phyloP scores from a whole-genome alignment of 148 eudicot species.

The Rhododendron williamsianum region DNA sequence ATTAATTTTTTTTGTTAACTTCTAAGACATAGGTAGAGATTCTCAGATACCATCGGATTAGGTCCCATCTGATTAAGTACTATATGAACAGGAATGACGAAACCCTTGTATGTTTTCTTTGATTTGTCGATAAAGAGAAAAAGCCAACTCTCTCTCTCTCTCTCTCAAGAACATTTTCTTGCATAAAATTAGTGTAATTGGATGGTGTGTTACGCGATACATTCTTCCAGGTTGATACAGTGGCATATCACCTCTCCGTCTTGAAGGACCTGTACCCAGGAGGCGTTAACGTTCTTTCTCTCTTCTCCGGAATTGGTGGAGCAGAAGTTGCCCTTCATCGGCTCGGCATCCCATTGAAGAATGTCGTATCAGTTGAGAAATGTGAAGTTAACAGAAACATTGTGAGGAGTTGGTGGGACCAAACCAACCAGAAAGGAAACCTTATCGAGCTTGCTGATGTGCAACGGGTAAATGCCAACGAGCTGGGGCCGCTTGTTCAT shows the following conservation, averaged over 20 bases:
- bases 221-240: slow-evolving; percentile 71
- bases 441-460: slow-evolving; percentile 59
- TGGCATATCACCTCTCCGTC: slow-evolving; percentile 84
- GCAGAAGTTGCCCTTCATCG: slow-evolving; percentile 90
- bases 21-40: background rate
- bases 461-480: slow-evolving; percentile 33
- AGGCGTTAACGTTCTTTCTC: slow-evolving; percentile 68
- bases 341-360: slow-evolving; percentile 58
- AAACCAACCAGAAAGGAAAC: slow-evolving; percentile 68
- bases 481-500: slow-evolving; percentile 36
- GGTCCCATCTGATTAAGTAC: background rate
- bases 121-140: background rate
- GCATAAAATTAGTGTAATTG: background rate
- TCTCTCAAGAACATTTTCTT: background rate
- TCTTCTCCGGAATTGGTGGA: slow-evolving; percentile 91
- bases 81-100: background rate
- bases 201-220: background rate
- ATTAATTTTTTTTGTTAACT: background rate
- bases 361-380: slow-evolving; percentile 69
- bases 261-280: slow-evolving; percentile 54
- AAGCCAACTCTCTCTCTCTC: background rate
- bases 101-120: background rate
- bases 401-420: slow-evolving; percentile 84
- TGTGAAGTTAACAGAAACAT: slow-evolving; percentile 68
- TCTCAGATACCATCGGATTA: background rate